These are phyloP conservation scores for Mycena venus DNA, from an alignment of 768 basidiomycete species.

Conservation along the genomic window DNA sequence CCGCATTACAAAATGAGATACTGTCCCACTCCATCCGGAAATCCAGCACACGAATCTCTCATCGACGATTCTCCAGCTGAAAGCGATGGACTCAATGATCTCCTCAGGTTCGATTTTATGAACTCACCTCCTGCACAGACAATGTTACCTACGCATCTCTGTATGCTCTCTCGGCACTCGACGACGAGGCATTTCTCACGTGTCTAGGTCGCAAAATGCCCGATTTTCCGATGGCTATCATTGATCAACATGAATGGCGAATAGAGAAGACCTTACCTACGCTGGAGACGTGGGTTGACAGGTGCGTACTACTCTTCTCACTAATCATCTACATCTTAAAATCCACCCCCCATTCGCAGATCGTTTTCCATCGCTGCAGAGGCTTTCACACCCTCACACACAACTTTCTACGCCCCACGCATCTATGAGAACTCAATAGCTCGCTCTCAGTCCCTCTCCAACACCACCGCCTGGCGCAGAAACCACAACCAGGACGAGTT, in stretches of 20 bases:
- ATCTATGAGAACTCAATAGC: conserved; percentile 66
- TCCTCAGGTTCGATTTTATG: conserved; percentile 99
- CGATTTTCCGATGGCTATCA: conserved; percentile 99
- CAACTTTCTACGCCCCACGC: conserved; percentile 63
- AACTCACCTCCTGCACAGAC: conserved; percentile 98
- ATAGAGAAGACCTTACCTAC: too few relatives aligned
- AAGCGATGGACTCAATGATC: conserved; percentile 99
- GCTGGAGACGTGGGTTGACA: too few relatives aligned
- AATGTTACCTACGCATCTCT: conserved; percentile 93
- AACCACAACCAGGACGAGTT: conserved; percentile 38
- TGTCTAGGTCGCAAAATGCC: conserved; percentile 98
- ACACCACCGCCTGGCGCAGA: conserved; percentile 43
- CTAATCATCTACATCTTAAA: too few relatives aligned
- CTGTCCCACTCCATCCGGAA: conserved; percentile 95
- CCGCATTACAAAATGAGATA: conserved; percentile 99
- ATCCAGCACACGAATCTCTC: conserved; percentile 96
- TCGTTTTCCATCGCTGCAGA: too few relatives aligned
- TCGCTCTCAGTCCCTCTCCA: conserved; percentile 51
- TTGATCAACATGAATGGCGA: too few relatives aligned
- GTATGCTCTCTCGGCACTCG: conserved; percentile 95
- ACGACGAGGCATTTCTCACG: conserved; percentile 96
- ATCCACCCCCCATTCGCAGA: too few relatives aligned
- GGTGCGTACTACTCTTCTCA: too few relatives aligned
- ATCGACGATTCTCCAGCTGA: conserved; percentile 92
- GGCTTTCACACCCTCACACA: too few relatives aligned